These are phyloP conservation scores for Abelmoschus esculentus DNA, from an alignment of 345 rosid genomes.

Conservation along the genomic window DNA sequence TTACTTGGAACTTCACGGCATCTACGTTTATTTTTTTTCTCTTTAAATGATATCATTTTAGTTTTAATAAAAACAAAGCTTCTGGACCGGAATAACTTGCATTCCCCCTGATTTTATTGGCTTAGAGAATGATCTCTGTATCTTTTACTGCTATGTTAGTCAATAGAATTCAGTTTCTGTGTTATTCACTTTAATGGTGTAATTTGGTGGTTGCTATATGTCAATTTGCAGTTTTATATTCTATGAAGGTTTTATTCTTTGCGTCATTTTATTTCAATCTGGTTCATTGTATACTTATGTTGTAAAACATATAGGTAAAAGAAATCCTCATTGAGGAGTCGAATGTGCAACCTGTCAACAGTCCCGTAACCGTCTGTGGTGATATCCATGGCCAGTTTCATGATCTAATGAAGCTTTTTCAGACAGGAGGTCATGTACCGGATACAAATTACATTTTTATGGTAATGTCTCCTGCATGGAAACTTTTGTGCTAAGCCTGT, in stretches of 20 bases:
- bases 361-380: constrained; percentile 99
- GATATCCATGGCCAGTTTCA: constrained; percentile 99
- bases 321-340: constrained; percentile 97
- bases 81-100: not conserved
- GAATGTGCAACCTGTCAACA: constrained; percentile 98
- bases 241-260: no score
- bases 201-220: not conserved
- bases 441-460: constrained; percentile 97
- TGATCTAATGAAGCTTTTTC: constrained; percentile 97
- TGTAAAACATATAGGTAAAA: constrained; percentile 51
- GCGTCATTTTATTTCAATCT: not conserved
- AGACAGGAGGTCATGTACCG: constrained; percentile 97
- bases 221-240: not conserved
- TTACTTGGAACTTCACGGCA: not conserved
- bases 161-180: not conserved
- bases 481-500: constrained; percentile 4
- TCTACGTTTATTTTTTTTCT: no score
- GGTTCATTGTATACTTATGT: not conserved
- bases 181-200: not conserved
- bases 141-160: not conserved
- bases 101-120: not conserved
- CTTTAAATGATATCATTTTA: no score
- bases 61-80: not conserved
- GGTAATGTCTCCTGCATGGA: constrained; percentile 30
- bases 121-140: not conserved